phyloP scores from a whole-genome alignment of 208 protist species.

The Wallacemonas sp. region DNA sequence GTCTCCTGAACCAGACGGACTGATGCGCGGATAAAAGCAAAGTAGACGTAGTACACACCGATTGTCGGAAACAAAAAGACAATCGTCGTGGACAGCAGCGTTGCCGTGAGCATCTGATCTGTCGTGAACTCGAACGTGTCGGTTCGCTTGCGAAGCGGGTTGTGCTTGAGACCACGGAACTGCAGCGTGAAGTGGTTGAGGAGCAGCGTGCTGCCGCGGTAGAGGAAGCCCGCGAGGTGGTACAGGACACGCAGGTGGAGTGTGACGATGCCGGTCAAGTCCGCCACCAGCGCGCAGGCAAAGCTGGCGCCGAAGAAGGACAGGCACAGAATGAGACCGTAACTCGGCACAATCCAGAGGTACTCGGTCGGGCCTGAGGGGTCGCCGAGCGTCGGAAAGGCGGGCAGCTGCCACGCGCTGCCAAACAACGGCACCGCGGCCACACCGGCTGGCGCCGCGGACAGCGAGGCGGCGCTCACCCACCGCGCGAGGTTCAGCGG shows the following conservation, averaged over 20 bases:
- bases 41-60: slow-evolving; percentile 93
- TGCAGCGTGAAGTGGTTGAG: slow-evolving; percentile 76
- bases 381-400: slow-evolving; percentile 19
- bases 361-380: slow-evolving; percentile 33
- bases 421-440: not conserved
- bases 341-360: slow-evolving; percentile 60
- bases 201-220: slow-evolving; percentile 51
- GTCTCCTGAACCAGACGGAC: slow-evolving; percentile 57
- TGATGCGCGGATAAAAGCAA: slow-evolving; percentile 65
- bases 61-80: slow-evolving; percentile 93
- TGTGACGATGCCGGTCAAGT: slow-evolving; percentile 79
- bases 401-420: not conserved
- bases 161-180: slow-evolving; percentile 92
- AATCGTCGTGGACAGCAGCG: slow-evolving; percentile 87
- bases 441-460: slow-evolving; percentile 21
- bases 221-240: slow-evolving; percentile 65
- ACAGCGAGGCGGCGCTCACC: not conserved
- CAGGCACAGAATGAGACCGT: slow-evolving; percentile 53
- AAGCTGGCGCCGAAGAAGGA: slow-evolving; percentile 84
- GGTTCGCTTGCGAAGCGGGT: slow-evolving; percentile 90
- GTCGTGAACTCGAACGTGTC: slow-evolving; percentile 89
- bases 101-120: slow-evolving; percentile 93
- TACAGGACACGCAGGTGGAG: slow-evolving; percentile 86
- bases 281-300: slow-evolving; percentile 66
- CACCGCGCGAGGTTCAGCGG: not conserved